Conservation (phyloP, 495 filamentous ascomycete genomes). For the Annulohypoxylon bovei region DNA sequence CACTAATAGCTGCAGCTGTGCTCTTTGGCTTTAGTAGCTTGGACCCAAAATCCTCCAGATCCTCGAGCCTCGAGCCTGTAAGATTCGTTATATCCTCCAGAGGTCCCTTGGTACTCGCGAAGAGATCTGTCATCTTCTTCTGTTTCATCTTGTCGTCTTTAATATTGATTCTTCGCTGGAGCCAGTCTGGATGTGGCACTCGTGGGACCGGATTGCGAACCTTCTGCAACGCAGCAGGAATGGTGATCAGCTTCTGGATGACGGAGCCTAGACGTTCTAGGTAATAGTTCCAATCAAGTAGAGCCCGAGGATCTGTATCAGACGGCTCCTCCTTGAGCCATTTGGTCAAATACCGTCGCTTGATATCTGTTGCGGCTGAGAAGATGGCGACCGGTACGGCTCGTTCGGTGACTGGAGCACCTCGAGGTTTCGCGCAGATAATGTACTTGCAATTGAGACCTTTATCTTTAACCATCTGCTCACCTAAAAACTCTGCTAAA, state of each 20-base stretch:
- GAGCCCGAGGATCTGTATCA: constrained; percentile 86
- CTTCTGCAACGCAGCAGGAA: constrained; percentile 95
- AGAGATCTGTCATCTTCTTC: constrained; percentile 97
- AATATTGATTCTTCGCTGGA: constrained; percentile 89
- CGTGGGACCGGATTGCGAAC: constrained; percentile 92
- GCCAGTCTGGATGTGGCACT: constrained; percentile 94
- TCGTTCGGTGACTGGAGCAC: constrained; percentile 92
- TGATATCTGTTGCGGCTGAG: constrained; percentile 87
- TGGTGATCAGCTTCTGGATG: constrained; percentile 98
- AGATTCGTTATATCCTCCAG: constrained; percentile 79
- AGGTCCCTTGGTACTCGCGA: constrained; percentile 71
- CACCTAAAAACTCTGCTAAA: constrained; percentile 93
- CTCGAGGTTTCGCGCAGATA: constrained; percentile 86
- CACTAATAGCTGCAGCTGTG: constrained; percentile 64
- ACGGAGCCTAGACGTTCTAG: constrained; percentile 93
- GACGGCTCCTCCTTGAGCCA: constrained; percentile 95
- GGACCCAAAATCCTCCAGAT: constrained; percentile 87
- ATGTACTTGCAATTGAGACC: constrained; percentile 99
- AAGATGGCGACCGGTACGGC: constrained; percentile 97
- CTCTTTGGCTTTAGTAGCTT: constrained; percentile 76
- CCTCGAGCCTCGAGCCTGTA: constrained; percentile 61
- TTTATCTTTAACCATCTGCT: constrained; percentile 99
- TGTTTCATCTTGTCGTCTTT: constrained; percentile 98
- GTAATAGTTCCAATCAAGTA: constrained; percentile 98
- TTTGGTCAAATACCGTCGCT: constrained; percentile 88